Base-by-base conservation (phyloP, 1,284 basidiomycete genomes). In the Moesziomyces globuligerus region DNA sequence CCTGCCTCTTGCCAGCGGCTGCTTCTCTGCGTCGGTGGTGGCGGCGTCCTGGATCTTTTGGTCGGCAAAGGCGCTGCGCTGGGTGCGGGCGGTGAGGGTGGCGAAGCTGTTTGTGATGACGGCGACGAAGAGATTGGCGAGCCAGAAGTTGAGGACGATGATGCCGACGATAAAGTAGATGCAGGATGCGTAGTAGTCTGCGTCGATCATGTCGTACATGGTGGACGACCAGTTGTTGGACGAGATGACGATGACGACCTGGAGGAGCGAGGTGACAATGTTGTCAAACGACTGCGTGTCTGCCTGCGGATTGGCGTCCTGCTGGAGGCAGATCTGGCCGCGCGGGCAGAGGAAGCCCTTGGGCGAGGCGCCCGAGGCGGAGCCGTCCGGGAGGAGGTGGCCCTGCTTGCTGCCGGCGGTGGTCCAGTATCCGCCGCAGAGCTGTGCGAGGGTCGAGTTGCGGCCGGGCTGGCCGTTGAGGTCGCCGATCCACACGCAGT, bases 31-130 rank as follows among this genome's bases (percentile, higher is more conserved):
- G 8, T 61, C 43, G 10, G 42, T 32, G 10, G 42, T 32, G 8
- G 41, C 18, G 7, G 38, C 23, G 29, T 66, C 56, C 25, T 64
- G 46, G 28, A 72, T 20, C 50, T 72, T 76, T 46, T 78, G 85
- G 20, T 87, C 88, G 37, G 92, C 93, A 53, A 98, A 98, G 0
- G 95, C 95, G 82, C 92, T 94, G 82, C 90, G 91, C 81, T 91
- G 89, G 2, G 94, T 98, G 74, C 92, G 89, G 7, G 89, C 87
- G 20, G 93, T 87, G 65, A 98, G 95, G 15, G 91, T 91, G 23
- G 89, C 90, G 83, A 98, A 98, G 0, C 92, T 93, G 82, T 94
- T 93, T 40, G 94, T 94, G 74, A 98, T 96, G 40, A 98, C 94
- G 26, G 94, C 95, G 59, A 98, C 93, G 81, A 97, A 92, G 59